Percentiles rank a stretch among this genome's conserved stretches.
Evolutionary conservation across 139 green algal species (phyloP).

Genomic region (Nannochloris sp.): DNA sequence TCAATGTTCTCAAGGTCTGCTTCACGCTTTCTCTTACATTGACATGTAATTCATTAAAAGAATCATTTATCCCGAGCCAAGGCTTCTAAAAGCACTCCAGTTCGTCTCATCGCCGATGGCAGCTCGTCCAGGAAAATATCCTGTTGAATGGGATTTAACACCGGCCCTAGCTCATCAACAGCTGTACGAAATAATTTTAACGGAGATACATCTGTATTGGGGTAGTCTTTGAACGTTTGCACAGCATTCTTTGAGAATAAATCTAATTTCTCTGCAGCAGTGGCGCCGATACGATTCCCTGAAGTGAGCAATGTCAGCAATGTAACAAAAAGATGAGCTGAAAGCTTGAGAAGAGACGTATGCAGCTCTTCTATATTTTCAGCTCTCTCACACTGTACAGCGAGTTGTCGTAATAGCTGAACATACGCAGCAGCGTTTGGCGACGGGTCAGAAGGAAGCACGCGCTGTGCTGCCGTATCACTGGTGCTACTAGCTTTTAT

Average conservation of each 20-base stretch:
- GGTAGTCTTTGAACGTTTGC: slow-evolving; percentile 4
- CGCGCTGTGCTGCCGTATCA: neutral
- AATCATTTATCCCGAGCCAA: too few species aligned
- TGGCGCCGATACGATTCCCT: slow-evolving; percentile 1
- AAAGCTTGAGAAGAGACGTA: neutral
- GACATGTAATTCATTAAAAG: too few species aligned
- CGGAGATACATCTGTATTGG: neutral
- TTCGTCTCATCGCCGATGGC: neutral
- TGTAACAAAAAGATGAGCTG: neutral
- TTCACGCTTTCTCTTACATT: too few species aligned
- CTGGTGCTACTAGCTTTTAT: neutral
- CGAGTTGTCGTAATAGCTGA: neutral
- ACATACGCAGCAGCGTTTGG: neutral
- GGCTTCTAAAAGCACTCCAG: neutral
- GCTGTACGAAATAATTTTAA: neutral
- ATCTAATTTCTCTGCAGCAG: slow-evolving; percentile 2
- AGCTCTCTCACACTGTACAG: neutral
- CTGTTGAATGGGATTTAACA: neutral
- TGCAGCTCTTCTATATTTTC: neutral
- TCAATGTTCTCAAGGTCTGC: too few species aligned
- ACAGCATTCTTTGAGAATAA: neutral
- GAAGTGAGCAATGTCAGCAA: neutral
- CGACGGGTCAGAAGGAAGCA: neutral
- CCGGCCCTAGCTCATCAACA: neutral
- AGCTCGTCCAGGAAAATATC: neutral